Base-by-base conservation (phyloP, 2,329 filamentous ascomycete genomes). In the Aureobasidium sp. region DNA sequence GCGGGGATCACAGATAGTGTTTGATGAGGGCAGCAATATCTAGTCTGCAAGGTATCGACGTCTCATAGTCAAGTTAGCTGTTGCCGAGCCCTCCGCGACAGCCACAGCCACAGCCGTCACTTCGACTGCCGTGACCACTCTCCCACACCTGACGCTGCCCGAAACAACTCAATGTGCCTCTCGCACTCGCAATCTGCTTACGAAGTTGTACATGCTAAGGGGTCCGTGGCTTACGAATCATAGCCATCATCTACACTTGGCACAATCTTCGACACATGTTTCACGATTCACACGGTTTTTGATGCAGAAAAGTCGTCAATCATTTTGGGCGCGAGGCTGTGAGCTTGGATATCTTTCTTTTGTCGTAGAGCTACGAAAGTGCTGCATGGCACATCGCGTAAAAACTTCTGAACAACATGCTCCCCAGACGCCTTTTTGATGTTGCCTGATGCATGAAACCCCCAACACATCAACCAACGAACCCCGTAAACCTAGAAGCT, bases 311-410 rank as follows among this genome's bases (percentile, higher is more conserved):
- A 39, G 27, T 40, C 37, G 25, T 51, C 27, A 51, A 41, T 40
- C 37, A 51, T 51, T 51, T 45, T 37, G 37, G 48, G 35, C 24
- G 45, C 32, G 45, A 49, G 32, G 45, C 45, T 49, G 45, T 47
- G 40, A 53, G 34, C 39, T 53, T 53, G 51, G 51, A 51, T 53
- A 53, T 53, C 51, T 47, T 53, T 53, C 40, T 44, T 53, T 53
- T 53, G 48, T 51, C 51, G 40, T 53, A 53, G 25, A 53, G 41
- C 51, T 53, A 53, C 51, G 34, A 38, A 30, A 38, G 41, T 53
- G 51, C 51, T 53, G 29, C 48, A 51, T 40, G 39, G 39, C 34
- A 53, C 51, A 34, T 39, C 51, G 29, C 29, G 51, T 19, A 19
- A 39, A 53, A 45, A 32, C 22, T 37, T 41, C 41, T 45, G 21